phyloP scores from a whole-genome alignment of 1,139 yeast genomes.

The Protomyces lactucae-debilis region DNA sequence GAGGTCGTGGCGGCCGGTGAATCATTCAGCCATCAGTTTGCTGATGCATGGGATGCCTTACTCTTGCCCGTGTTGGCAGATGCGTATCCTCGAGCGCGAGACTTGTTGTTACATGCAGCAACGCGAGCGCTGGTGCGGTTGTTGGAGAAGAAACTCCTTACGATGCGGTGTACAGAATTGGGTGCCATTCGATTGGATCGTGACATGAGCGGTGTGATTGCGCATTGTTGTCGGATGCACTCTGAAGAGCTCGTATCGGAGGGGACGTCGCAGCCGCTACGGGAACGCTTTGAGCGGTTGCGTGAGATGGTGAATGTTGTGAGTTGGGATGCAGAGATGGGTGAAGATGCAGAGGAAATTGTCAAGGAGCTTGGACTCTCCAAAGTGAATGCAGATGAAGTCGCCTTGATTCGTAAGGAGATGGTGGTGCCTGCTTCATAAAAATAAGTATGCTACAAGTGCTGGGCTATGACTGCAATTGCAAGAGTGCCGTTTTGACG shows the following conservation, averaged over 20 bases:
- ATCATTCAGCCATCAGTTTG: slow-evolving; percentile 49
- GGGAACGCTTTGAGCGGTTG: slow-evolving; percentile 23
- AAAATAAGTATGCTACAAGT: not conserved
- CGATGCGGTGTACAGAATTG: slow-evolving; percentile 65
- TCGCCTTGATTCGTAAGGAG: slow-evolving; percentile 21
- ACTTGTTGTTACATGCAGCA: slow-evolving; percentile 52
- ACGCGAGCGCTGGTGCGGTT: slow-evolving; percentile 49
- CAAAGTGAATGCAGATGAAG: slow-evolving; percentile 17
- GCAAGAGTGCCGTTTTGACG: slow-evolving; percentile 47
- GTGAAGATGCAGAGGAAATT: slow-evolving; percentile 13
- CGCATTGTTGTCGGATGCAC: not conserved
- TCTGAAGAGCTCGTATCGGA: not conserved
- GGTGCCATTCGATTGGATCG: slow-evolving; percentile 83
- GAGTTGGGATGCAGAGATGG: slow-evolving; percentile 14
- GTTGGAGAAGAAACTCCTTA: slow-evolving; percentile 64
- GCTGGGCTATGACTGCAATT: slow-evolving; percentile 31
- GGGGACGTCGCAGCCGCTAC: not conserved
- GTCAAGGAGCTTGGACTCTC: slow-evolving; percentile 1
- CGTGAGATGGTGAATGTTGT: slow-evolving; percentile 17
- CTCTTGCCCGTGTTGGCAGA: slow-evolving; percentile 57
- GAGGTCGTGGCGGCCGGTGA: slow-evolving; percentile 33
- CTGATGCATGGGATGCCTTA: slow-evolving; percentile 58
- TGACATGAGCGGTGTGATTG: slow-evolving; percentile 67
- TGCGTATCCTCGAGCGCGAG: slow-evolving; percentile 52
- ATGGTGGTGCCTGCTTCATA: slow-evolving; percentile 6